Evolutionary conservation across 2,329 filamentous ascomycete species (phyloP), one percentile per base, ranked within the genome.

Genomic region (Colletotrichum graminicola): DNA sequence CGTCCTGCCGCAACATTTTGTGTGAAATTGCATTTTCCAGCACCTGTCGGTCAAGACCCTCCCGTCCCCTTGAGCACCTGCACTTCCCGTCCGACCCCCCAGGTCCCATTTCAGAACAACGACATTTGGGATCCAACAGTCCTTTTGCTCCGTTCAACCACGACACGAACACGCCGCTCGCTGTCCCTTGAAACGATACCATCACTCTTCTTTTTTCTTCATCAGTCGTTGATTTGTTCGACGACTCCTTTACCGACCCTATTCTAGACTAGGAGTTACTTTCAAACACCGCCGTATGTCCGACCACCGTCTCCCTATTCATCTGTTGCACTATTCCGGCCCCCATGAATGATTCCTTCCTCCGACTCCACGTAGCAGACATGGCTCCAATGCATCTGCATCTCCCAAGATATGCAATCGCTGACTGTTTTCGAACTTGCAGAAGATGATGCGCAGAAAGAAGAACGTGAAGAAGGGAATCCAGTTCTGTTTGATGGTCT

Each of bases 381-480:
- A 61, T 57, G 60, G 62, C 45, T 34, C 66, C 72, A 61, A 65
- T 72, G 59, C 67, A 63, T 49, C 52, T 67, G 34, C 57, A 54
- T 52, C 52, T 32, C 32, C 32, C 72, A 11, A 47, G 71, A 72
- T 56, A 66, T 74, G n/a, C 66, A 74, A 43, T 72, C 71, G 75
- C 79, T 82, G 69, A 82, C 76, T 51, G 34, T 39, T 57, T 43
- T 47, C 56, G 14, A 41, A 36, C 36, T 62, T 78, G 74, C 83
- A 94, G 91, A 94, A 97, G 85, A 96, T 97, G 93, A 95, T 98
- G 83, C 95, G 96, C 86, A 93, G 94, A 86, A 99, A 99, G 95
- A 99, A 99, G 93, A 98, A 99, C 90, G 95, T 99, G 87, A 98
- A 98, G 93, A 98, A 98, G 91, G 96, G 96, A 82, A 98, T 99